phyloP scores from a whole-genome alignment of 495 filamentous ascomycete species.

The Lindgomyces ingoldianus region DNA sequence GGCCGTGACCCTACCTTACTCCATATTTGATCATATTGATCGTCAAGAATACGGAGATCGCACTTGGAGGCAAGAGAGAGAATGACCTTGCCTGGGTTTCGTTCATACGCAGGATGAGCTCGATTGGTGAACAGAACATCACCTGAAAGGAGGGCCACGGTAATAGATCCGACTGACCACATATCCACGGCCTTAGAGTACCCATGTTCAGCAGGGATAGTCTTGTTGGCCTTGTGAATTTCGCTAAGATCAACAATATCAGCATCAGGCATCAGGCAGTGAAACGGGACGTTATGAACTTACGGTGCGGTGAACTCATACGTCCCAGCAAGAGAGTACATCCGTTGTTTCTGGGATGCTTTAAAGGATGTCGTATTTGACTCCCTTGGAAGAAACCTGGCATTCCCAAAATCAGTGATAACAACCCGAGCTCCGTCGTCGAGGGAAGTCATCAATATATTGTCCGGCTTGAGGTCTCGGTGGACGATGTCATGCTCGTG shows the following conservation, averaged over 20 bases:
- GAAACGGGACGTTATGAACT: slow-evolving; percentile 41
- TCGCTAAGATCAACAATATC: slow-evolving; percentile 38
- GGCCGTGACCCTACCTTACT: slow-evolving; percentile 47
- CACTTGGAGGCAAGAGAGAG: slow-evolving; percentile 33
- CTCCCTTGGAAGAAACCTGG: slow-evolving; percentile 47
- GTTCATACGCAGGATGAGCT: slow-evolving; percentile 22
- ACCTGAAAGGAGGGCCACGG: slow-evolving; percentile 55
- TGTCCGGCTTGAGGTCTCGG: slow-evolving; percentile 71
- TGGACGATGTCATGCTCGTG: slow-evolving; percentile 61
- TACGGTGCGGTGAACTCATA: slow-evolving; percentile 70
- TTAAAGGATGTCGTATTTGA: neutral
- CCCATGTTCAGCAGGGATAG: slow-evolving; percentile 44
- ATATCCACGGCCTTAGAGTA: slow-evolving; percentile 66
- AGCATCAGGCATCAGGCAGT: slow-evolving; percentile 23
- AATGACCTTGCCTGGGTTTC: slow-evolving; percentile 31
- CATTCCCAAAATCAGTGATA: slow-evolving; percentile 73
- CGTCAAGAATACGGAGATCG: slow-evolving; percentile 47
- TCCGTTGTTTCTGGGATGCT: slow-evolving; percentile 46
- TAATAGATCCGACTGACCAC: slow-evolving; percentile 62
- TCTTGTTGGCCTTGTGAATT: slow-evolving; percentile 37
- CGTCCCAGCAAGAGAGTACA: slow-evolving; percentile 67
- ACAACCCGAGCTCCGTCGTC: slow-evolving; percentile 55
- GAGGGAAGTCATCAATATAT: slow-evolving; percentile 60
- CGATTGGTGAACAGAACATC: slow-evolving; percentile 46
- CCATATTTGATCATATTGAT: slow-evolving; percentile 40